phyloP scores from a whole-genome alignment of 202 grass and related monocot species.

The Schoenoplectus triqueter region DNA sequence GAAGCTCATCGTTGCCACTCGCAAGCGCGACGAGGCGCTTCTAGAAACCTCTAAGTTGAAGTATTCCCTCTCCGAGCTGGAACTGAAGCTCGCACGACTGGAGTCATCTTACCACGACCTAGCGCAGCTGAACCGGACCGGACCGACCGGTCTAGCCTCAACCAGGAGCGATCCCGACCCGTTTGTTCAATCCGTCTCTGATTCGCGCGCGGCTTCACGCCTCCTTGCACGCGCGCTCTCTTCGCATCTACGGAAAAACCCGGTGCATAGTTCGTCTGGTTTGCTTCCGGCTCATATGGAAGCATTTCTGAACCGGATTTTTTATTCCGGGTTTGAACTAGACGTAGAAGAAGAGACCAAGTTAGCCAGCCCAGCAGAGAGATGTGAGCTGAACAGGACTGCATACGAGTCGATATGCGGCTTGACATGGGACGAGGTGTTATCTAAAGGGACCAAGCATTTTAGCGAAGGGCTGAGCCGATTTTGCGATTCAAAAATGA shows the following conservation, averaged over 20 bases:
- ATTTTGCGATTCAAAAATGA: slow-evolving; percentile 97
- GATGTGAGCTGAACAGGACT: slow-evolving; percentile 66
- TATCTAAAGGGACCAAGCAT: slow-evolving; percentile 79
- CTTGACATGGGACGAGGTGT: slow-evolving; percentile 85
- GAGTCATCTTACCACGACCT: slow-evolving; percentile 46
- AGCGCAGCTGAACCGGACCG: slow-evolving; percentile 8
- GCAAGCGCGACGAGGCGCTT: slow-evolving; percentile 78
- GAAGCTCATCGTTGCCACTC: slow-evolving; percentile 70
- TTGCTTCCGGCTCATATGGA: slow-evolving; percentile 62
- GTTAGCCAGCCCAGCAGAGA: slow-evolving; percentile 56
- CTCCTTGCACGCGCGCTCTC: slow-evolving; percentile 81
- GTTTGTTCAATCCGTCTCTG: slow-evolving; percentile 65
- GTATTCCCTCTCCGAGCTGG: slow-evolving; percentile 72
- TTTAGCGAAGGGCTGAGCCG: slow-evolving; percentile 86
- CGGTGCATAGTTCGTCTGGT: slow-evolving; percentile 24
- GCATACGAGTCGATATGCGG: slow-evolving; percentile 55
- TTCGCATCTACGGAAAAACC: slow-evolving; percentile 53
- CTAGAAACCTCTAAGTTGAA: slow-evolving; percentile 70
- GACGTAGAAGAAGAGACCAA: slow-evolving; percentile 55
- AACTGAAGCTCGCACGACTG: slow-evolving; percentile 66
- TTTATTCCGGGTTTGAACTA: slow-evolving; percentile 78
- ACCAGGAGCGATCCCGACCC: slow-evolving; percentile 43
- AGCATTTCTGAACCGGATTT: slow-evolving; percentile 74
- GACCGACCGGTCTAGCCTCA: slow-evolving; percentile 14
- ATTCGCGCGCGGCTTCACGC: slow-evolving; percentile 66